Percentiles rank a stretch among this genome's conserved stretches.
Conservation (phyloP, 306 rosid species). For the Trifolium dubium region DNA sequence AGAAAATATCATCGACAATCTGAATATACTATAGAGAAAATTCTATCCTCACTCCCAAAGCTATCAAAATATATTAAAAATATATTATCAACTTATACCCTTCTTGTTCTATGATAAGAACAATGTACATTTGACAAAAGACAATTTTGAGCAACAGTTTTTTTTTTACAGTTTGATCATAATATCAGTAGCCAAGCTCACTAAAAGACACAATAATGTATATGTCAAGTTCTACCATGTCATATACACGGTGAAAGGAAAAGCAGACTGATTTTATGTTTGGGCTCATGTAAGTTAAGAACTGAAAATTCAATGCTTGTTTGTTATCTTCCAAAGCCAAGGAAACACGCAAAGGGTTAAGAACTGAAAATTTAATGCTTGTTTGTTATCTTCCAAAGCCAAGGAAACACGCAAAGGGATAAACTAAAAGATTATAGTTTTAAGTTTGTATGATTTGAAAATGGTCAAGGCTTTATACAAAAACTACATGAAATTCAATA, state of each 20-base stretch:
- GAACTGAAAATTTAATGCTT: conserved; percentile 25
- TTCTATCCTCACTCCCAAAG: neutral
- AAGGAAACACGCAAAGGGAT: conserved; percentile 3
- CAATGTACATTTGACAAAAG: neutral
- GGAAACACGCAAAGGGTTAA: no score
- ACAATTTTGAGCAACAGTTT: neutral
- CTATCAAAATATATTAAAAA: conserved; percentile 21
- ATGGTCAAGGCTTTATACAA: neutral
- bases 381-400: neutral
- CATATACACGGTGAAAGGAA: conserved; percentile 31
- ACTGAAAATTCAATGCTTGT: neutral
- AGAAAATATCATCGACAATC: neutral
- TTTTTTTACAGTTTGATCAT: neutral
- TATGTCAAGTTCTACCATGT: conserved; percentile 6
- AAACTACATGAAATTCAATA: conserved; percentile 4
- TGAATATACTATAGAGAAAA: conserved; percentile 4
- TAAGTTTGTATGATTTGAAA: neutral
- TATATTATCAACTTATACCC: neutral
- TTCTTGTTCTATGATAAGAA: neutral
- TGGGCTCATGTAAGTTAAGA: neutral
- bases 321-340: no score
- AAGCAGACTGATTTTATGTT: neutral
- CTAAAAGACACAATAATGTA: conserved; percentile 4
- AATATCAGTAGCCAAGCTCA: neutral
- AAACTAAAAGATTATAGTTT: neutral